Percentiles rank a stretch among this genome's conserved stretches.
Conservation (phyloP, 164 flowering plant species). For the Amborella trichopoda region DNA sequence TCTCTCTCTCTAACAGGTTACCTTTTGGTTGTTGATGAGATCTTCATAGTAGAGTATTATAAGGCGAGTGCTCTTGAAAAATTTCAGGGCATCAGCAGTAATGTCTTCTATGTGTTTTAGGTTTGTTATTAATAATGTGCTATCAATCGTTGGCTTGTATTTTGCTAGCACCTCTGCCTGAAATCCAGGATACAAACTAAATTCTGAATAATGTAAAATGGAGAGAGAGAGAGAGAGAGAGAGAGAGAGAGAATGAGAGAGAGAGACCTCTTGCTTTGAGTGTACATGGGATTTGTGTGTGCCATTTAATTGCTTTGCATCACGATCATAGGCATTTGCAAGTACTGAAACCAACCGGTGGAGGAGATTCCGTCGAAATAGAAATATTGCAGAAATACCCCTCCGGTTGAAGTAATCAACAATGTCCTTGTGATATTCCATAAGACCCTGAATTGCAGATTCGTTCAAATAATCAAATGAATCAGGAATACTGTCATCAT, state of each 20-base stretch:
- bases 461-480: not conserved
- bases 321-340: slow-evolving; percentile 45
- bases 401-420: slow-evolving; percentile 25
- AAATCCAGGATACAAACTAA: slow-evolving; percentile 1
- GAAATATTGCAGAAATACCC: slow-evolving; percentile 42
- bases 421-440: slow-evolving; percentile 24
- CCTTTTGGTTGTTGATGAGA: slow-evolving; percentile 35
- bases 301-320: slow-evolving; percentile 45
- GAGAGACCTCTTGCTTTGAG: slow-evolving; percentile 33
- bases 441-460: slow-evolving; percentile 25
- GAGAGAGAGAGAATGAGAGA: not conserved
- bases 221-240: not conserved
- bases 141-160: slow-evolving; percentile 41
- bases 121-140: slow-evolving; percentile 22
- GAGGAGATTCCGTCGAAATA: slow-evolving; percentile 44
- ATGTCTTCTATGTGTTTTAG: slow-evolving; percentile 25
- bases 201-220: not conserved
- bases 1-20: too few species aligned
- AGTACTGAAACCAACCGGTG: slow-evolving; percentile 48
- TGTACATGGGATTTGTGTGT: slow-evolving; percentile 73
- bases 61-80: slow-evolving; percentile 49
- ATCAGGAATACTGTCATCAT: not conserved
- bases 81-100: slow-evolving; percentile 28
- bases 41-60: slow-evolving; percentile 56
- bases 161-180: slow-evolving; percentile 55